phyloP scores from a whole-genome alignment of 1,284 basidiomycete genomes.

The Ganoderma multipileum region DNA sequence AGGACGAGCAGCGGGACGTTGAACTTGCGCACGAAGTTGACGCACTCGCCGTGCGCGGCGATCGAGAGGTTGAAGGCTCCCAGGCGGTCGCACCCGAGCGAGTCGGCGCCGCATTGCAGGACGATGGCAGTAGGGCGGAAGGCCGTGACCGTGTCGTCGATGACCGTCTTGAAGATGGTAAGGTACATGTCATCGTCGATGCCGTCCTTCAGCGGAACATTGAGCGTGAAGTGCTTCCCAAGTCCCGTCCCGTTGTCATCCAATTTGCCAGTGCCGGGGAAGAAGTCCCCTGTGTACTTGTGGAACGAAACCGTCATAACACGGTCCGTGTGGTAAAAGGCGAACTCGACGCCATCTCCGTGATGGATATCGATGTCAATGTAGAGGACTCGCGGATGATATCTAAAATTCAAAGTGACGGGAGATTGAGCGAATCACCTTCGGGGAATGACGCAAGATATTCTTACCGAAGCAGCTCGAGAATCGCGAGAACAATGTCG shows the following conservation, averaged over 20 bases:
- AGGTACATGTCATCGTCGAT: slow-evolving; percentile 98
- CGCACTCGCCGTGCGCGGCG: slow-evolving; percentile 98
- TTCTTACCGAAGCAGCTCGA: slow-evolving; percentile 83
- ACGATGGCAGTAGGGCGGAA: slow-evolving; percentile 95
- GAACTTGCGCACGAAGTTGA: slow-evolving; percentile 94
- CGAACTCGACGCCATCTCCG: slow-evolving; percentile 96
- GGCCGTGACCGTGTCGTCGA: slow-evolving; percentile 91
- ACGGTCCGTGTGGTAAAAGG: slow-evolving; percentile 97
- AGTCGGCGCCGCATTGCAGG: slow-evolving; percentile 97
- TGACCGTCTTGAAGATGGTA: slow-evolving; percentile 93
- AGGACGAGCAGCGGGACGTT: slow-evolving; percentile 90
- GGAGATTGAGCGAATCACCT: background rate
- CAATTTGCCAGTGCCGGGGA: slow-evolving; percentile 94
- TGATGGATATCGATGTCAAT: slow-evolving; percentile 99
- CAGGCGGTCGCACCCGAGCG: slow-evolving; percentile 91
- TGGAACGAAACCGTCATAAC: slow-evolving; percentile 99
- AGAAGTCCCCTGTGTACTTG: slow-evolving; percentile 99
- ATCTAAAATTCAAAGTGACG: slow-evolving; percentile 51
- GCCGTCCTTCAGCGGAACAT: slow-evolving; percentile 95
- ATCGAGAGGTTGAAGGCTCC: slow-evolving; percentile 99
- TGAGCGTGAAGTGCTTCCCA: slow-evolving; percentile 96
- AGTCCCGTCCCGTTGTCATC: slow-evolving; percentile 87
- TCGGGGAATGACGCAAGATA: slow-evolving; percentile 13
- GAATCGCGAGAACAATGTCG: slow-evolving; percentile 92
- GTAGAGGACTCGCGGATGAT: slow-evolving; percentile 91